phyloP scores from a whole-genome alignment of 2,329 filamentous ascomycete species.

The Gnomoniopsis sp. region DNA sequence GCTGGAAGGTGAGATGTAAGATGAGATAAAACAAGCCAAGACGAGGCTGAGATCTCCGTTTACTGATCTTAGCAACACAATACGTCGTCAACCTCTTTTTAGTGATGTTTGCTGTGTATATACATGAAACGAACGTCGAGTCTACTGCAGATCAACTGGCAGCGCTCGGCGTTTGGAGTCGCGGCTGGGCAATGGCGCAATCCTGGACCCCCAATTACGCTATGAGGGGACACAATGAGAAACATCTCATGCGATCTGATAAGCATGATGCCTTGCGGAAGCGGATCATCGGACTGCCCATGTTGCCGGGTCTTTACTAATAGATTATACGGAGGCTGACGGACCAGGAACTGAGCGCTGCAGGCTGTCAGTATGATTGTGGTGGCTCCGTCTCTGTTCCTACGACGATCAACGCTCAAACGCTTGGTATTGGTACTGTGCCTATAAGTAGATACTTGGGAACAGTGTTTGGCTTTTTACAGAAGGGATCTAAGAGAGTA shows the following conservation, averaged over 20 bases:
- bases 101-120: neutral
- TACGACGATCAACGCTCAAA: no score
- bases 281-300: neutral
- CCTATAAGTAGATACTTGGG: no score
- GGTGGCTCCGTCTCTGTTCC: no score
- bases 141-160: neutral
- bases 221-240: conserved; percentile 15
- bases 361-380: no score
- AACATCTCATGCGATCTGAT: neutral
- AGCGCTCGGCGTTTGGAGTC: conserved; percentile 5
- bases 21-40: neutral
- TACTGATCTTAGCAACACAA: neutral
- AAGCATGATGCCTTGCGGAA: neutral
- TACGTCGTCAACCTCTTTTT: neutral
- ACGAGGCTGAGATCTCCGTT: neutral
- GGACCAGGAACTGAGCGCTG: no score
- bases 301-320: neutral
- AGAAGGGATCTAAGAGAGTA: no score
- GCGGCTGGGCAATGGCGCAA: conserved; percentile 9
- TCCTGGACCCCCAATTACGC: conserved; percentile 12
- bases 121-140: neutral
- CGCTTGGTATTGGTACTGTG: no score
- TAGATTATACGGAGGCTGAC: no score
- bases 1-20: no score
- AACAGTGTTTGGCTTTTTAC: no score